Evolutionary conservation across 805 yeast species (phyloP), one percentile per base, ranked within the genome.

Genomic region (Diddensiella santjacobensis): DNA sequence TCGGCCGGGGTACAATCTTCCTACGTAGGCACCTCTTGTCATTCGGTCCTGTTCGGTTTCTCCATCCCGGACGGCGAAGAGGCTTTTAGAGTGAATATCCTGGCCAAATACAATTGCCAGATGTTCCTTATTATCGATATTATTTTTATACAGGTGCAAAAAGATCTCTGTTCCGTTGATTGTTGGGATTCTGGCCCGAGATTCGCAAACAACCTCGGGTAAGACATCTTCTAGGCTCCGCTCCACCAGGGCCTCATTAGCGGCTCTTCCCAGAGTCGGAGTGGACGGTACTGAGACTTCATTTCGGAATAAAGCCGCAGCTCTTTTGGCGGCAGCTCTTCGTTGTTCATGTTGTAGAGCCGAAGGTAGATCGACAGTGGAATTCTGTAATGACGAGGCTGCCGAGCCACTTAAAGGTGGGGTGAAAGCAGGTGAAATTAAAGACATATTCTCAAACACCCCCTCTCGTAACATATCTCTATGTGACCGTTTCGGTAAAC

Each of bases 21-120:
- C 99, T 26, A 87, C 80, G 58, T 93, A 93, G 0, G 99, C 99
- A 22, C 99, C 99, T 57, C 99, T 77, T n/a, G 95, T 89, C 97
- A 93, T 93, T 57, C 99, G 69, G 64, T 88, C 97, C 58, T 80
- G 83, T 66, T 89, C 97, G 0, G 96, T 73, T 54, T 93, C 99
- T 40, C 79, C 79, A 0, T 70, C 70, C 45, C 87, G 70, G 44
- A 69, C 69, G 40, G 70, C 75, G 68, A 80, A 93, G 44, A 93
- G 70, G 2, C 88, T 72, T 60, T 77, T 74, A 1, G 96, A 87
- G 56, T 96, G 75, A 45, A 93, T 83, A 56, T 85, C 84, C 60
- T 88, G 96, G 6, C 98, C 97, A 69, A 93, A 91, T 3, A 93
- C 99, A 50, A 93, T 91, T 3, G 99, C 99, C 59, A 93, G 70